phyloP scores from a whole-genome alignment of 306 rosid species.

The Vigna hirtella region DNA sequence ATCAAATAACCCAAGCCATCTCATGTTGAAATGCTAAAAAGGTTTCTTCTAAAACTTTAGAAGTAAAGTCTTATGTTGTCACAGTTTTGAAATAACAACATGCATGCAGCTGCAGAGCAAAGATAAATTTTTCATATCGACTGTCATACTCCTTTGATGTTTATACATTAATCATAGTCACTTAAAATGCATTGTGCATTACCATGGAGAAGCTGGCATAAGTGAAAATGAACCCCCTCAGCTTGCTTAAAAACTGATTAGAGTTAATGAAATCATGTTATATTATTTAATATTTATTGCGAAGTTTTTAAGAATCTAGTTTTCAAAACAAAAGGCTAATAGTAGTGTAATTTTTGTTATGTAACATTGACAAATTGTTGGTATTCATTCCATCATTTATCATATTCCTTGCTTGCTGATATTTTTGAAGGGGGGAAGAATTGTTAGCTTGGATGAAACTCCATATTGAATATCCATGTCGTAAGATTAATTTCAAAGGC shows the following conservation, averaged over 20 bases:
- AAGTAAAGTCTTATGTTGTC: not conserved
- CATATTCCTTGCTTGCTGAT: constrained; percentile 40
- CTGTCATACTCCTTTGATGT: constrained; percentile 13
- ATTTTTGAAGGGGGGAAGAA: constrained; percentile 15
- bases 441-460: constrained; percentile 33
- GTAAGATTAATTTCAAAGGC: constrained; percentile 42
- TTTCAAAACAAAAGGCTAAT: constrained; percentile 35
- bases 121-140: constrained; percentile 1
- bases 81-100: constrained; percentile 10
- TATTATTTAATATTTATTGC: constrained; percentile 26
- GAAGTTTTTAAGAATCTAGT: constrained; percentile 32
- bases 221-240: constrained; percentile 2
- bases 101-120: constrained; percentile 15
- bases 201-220: constrained; percentile 19
- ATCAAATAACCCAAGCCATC: constrained; percentile 25
- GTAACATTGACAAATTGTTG: constrained; percentile 24
- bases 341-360: constrained; percentile 29
- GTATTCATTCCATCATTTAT: constrained; percentile 40
- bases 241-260: constrained; percentile 30
- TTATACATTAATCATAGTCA: constrained; percentile 21
- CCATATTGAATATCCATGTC: constrained; percentile 34
- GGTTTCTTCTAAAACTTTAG: constrained; percentile 21
- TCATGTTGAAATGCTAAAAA: constrained; percentile 10
- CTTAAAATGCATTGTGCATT: constrained; percentile 1
- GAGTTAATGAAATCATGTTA: not conserved